Conservation (phyloP, 257 asterid genomes). For the Primulina eburnea region DNA sequence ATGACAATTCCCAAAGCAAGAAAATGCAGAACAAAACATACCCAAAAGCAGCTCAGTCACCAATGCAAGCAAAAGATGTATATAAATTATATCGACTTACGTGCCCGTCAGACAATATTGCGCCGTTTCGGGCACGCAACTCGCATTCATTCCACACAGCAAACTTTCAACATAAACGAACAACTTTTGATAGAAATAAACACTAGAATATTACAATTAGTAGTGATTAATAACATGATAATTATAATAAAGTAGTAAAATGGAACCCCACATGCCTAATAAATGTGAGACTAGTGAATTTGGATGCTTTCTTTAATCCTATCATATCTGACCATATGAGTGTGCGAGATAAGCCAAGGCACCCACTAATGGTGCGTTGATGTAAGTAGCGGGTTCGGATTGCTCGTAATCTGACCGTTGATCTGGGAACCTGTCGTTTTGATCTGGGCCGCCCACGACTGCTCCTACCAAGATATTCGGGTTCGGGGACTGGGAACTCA, state of each 20-base stretch:
- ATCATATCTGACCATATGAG: constrained; percentile 88
- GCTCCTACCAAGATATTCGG: constrained; percentile 80
- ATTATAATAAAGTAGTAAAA: neutral
- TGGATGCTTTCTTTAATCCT: constrained; percentile 3
- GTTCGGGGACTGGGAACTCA: constrained; percentile 64
- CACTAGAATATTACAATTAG: constrained; percentile 1
- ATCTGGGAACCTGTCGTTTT: constrained; percentile 76
- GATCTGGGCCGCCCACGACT: constrained; percentile 90
- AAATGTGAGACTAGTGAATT: constrained; percentile 19
- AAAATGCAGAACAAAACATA: constrained; percentile 20
- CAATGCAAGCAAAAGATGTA: constrained; percentile 22
- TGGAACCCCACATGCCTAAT: constrained; percentile 21
- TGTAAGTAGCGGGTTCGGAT: constrained; percentile 95
- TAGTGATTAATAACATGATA: neutral
- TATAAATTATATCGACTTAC: neutral
- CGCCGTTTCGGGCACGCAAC: constrained; percentile 32
- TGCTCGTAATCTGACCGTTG: constrained; percentile 85
- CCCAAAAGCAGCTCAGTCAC: constrained; percentile 23
- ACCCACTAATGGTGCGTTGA: constrained; percentile 93
- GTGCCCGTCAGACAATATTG: constrained; percentile 27
- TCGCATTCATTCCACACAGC: constrained; percentile 26
- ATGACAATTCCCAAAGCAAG: constrained; percentile 26
- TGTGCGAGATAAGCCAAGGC: constrained; percentile 82
- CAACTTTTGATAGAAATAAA: neutral
- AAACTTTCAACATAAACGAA: neutral